A percentile compares a stretch with the other conserved stretches of the same genome.
These are phyloP conservation scores for Heterobasidion irregulare DNA, from an alignment of 1,284 basidiomycete species.

Conservation along the genomic window DNA sequence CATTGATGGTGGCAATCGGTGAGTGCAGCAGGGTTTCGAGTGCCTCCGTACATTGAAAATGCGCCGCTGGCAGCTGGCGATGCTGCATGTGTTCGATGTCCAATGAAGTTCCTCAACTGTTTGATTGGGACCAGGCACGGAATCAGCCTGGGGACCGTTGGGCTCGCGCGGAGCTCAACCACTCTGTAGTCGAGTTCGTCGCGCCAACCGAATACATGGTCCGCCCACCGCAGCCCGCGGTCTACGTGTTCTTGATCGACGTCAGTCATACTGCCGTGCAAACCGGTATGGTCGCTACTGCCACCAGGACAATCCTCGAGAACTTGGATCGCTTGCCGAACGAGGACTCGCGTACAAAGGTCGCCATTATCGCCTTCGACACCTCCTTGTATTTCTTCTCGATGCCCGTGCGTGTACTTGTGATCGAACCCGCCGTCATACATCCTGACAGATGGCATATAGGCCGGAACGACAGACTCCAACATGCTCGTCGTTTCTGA, in stretches of 20 bases:
- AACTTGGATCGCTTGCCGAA: conserved; percentile 94
- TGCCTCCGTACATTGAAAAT: not conserved
- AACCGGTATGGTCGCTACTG: conserved; percentile 96
- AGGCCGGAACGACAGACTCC: conserved; percentile 80
- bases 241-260: conserved; percentile 97
- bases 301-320: conserved; percentile 92
- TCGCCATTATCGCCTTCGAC: conserved; percentile 92
- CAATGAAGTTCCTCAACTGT: conserved; percentile 97
- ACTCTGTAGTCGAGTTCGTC: conserved; percentile 91
- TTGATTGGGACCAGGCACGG: conserved; percentile 94
- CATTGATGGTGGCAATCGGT: conserved; percentile 95
- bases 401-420: conserved; percentile 47
- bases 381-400: conserved; percentile 96
- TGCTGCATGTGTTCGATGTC: conserved; percentile 99
- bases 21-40: conserved; percentile 16
- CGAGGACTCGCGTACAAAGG: conserved; percentile 87
- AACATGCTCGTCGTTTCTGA: conserved; percentile 97
- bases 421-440: not conserved
- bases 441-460: not conserved
- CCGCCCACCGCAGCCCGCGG: conserved; percentile 94
- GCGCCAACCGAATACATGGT: conserved; percentile 99
- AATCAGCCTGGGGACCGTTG: conserved; percentile 96
- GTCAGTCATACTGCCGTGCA: conserved; percentile 90
- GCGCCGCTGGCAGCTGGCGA: conserved; percentile 64
- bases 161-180: conserved; percentile 89